These are phyloP conservation scores for Lasiodiplodia theobromae DNA, from an alignment of 2,329 filamentous ascomycete species.

Conservation along the genomic window DNA sequence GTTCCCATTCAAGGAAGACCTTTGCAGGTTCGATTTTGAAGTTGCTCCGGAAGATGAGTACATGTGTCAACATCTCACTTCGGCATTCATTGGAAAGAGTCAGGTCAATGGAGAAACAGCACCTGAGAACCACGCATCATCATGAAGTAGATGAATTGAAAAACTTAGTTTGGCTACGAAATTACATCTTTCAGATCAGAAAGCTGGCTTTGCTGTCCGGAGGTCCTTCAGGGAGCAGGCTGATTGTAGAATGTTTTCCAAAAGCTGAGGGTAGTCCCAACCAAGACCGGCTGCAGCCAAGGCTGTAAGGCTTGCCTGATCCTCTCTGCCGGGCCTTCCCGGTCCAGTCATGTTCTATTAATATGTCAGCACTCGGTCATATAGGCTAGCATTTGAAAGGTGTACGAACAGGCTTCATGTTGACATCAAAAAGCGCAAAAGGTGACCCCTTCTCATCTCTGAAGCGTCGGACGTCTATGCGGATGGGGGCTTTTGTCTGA, in stretches of 20 bases:
- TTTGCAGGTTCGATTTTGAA: constrained; percentile 64
- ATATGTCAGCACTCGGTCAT: neutral
- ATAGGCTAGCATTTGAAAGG: neutral
- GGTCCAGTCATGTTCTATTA: constrained; percentile 57
- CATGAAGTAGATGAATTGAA: neutral
- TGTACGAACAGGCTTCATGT: constrained; percentile 58
- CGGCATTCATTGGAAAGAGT: neutral
- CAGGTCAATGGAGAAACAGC: neutral
- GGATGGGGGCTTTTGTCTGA: constrained; percentile 53
- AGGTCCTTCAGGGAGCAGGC: constrained; percentile 13
- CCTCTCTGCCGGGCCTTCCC: constrained; percentile 55
- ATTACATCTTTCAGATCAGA: neutral
- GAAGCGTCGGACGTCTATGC: constrained; percentile 56
- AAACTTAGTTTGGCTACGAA: neutral
- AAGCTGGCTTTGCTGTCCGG: constrained; percentile 1
- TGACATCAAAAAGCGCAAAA: constrained; percentile 60
- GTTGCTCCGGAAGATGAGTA: constrained; percentile 51
- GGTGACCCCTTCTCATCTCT: constrained; percentile 36
- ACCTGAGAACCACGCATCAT: neutral
- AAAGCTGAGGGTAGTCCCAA: constrained; percentile 52
- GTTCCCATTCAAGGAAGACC: constrained; percentile 62
- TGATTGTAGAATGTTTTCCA: constrained; percentile 46
- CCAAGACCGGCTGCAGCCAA: constrained; percentile 53
- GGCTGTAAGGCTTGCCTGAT: constrained; percentile 57
- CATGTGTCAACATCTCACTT: constrained; percentile 4